Base-by-base conservation (phyloP, 495 filamentous ascomycete species). In the Penicillium bovifimosum region DNA sequence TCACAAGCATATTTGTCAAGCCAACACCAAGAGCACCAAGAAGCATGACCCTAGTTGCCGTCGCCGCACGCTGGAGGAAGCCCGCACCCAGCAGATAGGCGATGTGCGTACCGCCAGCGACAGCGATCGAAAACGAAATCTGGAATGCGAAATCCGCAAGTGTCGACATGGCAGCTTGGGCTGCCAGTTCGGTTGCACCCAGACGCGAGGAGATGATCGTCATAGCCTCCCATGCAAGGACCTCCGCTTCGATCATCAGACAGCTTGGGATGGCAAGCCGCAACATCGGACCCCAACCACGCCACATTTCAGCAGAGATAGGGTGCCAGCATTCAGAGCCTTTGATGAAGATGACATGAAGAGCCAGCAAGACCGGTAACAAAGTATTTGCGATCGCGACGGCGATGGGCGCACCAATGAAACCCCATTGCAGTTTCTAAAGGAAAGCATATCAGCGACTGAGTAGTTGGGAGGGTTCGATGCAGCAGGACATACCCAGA, bases 41-140 rank as follows among this genome's bases (percentile, higher is more conserved):
- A 11, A 57, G 17, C 38, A 50, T 26, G 3, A 57, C 44, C 6
- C 57, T 43, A n/a, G 70, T 47, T 8, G 69, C 60, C 10, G 57
- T 61, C 9, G 62, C 63, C 14, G 67, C 72, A 16, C 63, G 58
- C 4, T 53, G 17, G n/a, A 65, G 26, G 2, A 65, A 50, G 0
- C 68, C 71, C 2, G 72, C 66, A 10, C 83, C 83, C 33, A 86
- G 77, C n/a, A 86, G 63, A 47, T 86, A 84, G 4, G 83, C 83
- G 9, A 86, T 68, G 3, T 83, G 74, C 5, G 83, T 86, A n/a
- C 78, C 82, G 17, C 75, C 74, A 6, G 80, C 83, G 45, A 86
- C 78, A 9, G 78, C 79, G 32, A 85, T 64, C 5, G 83, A 77
- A 58, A 86, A 86, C 4, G 80, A 75, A 29, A 86, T 71, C 55